A percentile compares a stretch with the other conserved stretches of the same genome.
Conservation (phyloP, 2,329 filamentous ascomycete genomes). For the Ascochyta clinopodiicola region DNA sequence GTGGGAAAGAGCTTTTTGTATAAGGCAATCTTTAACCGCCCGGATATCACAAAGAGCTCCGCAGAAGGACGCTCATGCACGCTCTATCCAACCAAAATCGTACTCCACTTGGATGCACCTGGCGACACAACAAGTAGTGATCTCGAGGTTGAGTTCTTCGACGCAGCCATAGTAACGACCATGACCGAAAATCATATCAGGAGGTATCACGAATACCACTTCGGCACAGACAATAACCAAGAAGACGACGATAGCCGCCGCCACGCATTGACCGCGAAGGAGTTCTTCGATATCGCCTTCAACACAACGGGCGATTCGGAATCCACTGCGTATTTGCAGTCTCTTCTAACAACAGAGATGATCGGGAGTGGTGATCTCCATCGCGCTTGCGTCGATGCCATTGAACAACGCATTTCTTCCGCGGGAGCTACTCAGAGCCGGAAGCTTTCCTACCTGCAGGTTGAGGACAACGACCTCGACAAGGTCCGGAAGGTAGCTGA, state of each 20-base stretch:
- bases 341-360: background rate
- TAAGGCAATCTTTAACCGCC: constrained; percentile 14
- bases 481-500: constrained; percentile 1
- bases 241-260: constrained; percentile 7
- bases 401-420: constrained; percentile 8
- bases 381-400: constrained; percentile 3
- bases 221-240: background rate
- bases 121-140: constrained; percentile 1
- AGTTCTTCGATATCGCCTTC: constrained; percentile 12
- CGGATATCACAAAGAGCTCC: constrained; percentile 10
- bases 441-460: background rate
- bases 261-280: constrained; percentile 5
- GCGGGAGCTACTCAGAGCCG: background rate
- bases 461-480: constrained; percentile 5
- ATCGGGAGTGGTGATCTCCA: background rate
- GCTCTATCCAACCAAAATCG: constrained; percentile 11
- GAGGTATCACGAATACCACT: constrained; percentile 6
- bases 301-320: background rate
- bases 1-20: constrained; percentile 13
- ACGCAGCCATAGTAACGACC: background rate
- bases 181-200: constrained; percentile 11
- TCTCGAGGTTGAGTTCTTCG: constrained; percentile 4
- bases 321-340: background rate
- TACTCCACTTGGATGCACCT: background rate
- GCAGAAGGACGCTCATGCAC: constrained; percentile 15